Evolutionary conservation across 768 basidiomycete genomes (phyloP).

Genomic region (Mycena amicta): DNA sequence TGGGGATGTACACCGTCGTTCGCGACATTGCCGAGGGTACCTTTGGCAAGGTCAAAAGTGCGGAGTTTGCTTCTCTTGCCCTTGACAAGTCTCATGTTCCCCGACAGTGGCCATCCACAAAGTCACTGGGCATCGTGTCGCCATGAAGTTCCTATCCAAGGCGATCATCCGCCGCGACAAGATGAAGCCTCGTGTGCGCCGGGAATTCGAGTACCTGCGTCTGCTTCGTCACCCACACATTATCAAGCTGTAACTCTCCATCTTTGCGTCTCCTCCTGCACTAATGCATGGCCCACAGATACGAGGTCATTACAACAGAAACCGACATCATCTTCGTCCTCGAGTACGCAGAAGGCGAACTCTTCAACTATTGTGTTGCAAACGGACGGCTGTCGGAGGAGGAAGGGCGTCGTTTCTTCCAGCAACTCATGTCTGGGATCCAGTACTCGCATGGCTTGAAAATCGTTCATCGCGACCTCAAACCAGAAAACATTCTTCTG

Average conservation of each 20-base stretch:
- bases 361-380: slow-evolving; percentile 97
- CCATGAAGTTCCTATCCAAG: slow-evolving; percentile 97
- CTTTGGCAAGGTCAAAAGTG: slow-evolving; percentile 99
- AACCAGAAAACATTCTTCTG: slow-evolving; percentile 93
- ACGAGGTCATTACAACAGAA: slow-evolving; percentile 89
- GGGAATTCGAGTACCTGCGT: slow-evolving; percentile 97
- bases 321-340: slow-evolving; percentile 98
- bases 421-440: slow-evolving; percentile 96
- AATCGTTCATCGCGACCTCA: slow-evolving; percentile 97
- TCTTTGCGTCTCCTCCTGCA: slow-evolving; percentile 14
- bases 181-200: slow-evolving; percentile 88
- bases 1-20: slow-evolving; percentile 90
- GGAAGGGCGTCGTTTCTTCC: slow-evolving; percentile 92
- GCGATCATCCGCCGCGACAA: slow-evolving; percentile 89
- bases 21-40: slow-evolving; percentile 93
- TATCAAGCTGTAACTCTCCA: slow-evolving; percentile 82
- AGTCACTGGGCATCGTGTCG: slow-evolving; percentile 92
- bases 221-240: slow-evolving; percentile 94
- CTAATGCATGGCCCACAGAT: slow-evolving; percentile 43
- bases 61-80: slow-evolving; percentile 36
- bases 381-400: slow-evolving; percentile 87
- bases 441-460: slow-evolving; percentile 96
- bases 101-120: slow-evolving; percentile 86
- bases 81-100: slow-evolving; percentile 18
- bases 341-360: slow-evolving; percentile 93